A percentile compares a stretch with the other conserved stretches of the same genome.
These are phyloP conservation scores for Candida montana DNA, from an alignment of 805 yeast genomes.

Conservation along the genomic window DNA sequence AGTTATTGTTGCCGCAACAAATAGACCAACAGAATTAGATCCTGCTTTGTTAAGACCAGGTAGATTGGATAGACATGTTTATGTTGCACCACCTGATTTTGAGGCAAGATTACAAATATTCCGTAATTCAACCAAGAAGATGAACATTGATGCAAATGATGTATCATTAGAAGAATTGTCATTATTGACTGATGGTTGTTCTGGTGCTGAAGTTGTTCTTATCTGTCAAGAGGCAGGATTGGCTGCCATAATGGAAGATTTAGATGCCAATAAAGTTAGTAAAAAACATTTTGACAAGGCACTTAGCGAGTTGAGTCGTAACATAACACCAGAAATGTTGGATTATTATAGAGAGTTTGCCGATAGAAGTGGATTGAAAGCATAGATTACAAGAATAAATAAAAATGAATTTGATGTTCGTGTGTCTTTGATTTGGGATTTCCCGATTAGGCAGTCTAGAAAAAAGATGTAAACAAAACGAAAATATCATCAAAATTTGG, in stretches of 20 bases:
- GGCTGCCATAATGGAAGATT: constrained; percentile 82
- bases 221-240: constrained; percentile 94
- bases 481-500: background rate
- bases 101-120: constrained; percentile 78
- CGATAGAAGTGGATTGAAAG: constrained; percentile 33
- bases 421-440: background rate
- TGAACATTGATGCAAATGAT: constrained; percentile 43
- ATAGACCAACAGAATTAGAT: constrained; percentile 90
- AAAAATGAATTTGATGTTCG: background rate
- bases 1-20: constrained; percentile 92
- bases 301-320: constrained; percentile 58
- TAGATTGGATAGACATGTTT: constrained; percentile 86
- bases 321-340: constrained; percentile 83
- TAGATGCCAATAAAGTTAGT: constrained; percentile 47
- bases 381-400: too few relatives aligned
- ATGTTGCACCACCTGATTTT: constrained; percentile 86
- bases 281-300: constrained; percentile 70
- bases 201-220: constrained; percentile 93
- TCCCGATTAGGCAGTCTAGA: constrained; percentile 1
- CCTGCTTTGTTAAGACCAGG: constrained; percentile 95
- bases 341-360: constrained; percentile 57
- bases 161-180: constrained; percentile 54
- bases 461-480: constrained; percentile 1
- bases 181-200: constrained; percentile 74
- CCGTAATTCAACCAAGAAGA: constrained; percentile 59